phyloP scores from a whole-genome alignment of 31 red algal genomes.

The Porphyra umbilicalis region DNA sequence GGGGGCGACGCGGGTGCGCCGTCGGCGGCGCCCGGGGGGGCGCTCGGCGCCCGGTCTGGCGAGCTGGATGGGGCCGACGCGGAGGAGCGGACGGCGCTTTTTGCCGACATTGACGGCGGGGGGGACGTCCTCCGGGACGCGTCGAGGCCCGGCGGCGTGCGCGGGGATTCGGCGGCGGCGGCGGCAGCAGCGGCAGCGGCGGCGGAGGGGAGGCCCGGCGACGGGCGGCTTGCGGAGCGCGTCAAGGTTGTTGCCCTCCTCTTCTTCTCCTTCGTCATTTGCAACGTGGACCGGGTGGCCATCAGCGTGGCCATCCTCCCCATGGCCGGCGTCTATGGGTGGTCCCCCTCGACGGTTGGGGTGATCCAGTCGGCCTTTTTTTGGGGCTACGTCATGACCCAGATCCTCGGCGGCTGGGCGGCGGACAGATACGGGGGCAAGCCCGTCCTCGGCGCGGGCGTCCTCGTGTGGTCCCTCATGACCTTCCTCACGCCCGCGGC shows the following conservation, averaged over 20 bases:
- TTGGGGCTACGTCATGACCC: slow-evolving; percentile 95
- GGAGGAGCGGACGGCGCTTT: neutral
- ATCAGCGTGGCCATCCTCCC: slow-evolving; percentile 96
- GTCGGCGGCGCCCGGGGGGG: no score
- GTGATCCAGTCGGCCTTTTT: slow-evolving; percentile 94
- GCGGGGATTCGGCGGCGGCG: neutral
- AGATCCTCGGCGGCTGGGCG: slow-evolving; percentile 88
- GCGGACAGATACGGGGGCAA: slow-evolving; percentile 87
- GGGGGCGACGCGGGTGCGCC: no score
- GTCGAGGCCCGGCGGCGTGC: no score
- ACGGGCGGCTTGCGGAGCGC: slow-evolving; percentile 31
- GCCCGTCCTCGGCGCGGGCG: slow-evolving; percentile 69
- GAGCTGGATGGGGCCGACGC: neutral
- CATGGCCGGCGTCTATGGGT: slow-evolving; percentile 84
- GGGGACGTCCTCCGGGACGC: no score
- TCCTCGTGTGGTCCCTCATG: slow-evolving; percentile 92
- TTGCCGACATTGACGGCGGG: neutral
- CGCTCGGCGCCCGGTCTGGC: no score
- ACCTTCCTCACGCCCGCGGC: slow-evolving; percentile 87
- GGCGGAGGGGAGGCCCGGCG: neutral
- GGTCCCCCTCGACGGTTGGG: slow-evolving; percentile 88
- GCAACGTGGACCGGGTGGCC: slow-evolving; percentile 94
- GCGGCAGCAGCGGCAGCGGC: neutral
- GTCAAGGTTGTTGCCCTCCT: slow-evolving; percentile 71
- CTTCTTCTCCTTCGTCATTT: slow-evolving; percentile 92